Evolutionary conservation across 257 asterid genomes (phyloP), one percentile per base, ranked within the genome.

Genomic region (Catharanthus roseus): DNA sequence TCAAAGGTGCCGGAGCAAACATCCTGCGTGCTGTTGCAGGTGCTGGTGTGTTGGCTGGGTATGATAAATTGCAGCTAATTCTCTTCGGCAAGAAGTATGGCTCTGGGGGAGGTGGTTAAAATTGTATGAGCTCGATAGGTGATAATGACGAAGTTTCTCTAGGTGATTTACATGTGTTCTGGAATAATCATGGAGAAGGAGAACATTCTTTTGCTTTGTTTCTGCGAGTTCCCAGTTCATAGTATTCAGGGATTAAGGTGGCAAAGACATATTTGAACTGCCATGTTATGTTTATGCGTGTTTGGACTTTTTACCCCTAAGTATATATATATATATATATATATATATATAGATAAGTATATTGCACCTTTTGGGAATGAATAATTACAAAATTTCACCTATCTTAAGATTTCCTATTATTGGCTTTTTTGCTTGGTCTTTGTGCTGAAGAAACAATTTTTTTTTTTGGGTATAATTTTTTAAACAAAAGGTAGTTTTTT

Each of bases 1-100:
- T 87, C 70, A 90, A 90, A 80, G 95, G 95, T 24, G 95, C 89
- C 56, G 96, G 96, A 67, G 96, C 96, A 69, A 90, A 90, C 72
- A 85, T 88, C 58, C 75, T 90, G 12, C 86, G 96, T 72, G 95
- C 95, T 61, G 90, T 90, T 67, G 92, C 95, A 1, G 90, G 95
- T 62, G 96, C 96, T 58, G 95, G 95, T 61, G 96, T 83, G 44
- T 86, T 90, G 10, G 92, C 96, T 15, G 90, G 96, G 38, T 90
- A 90, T 21, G 95, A 86, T 77, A 85, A 85, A 75, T 44, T 90
- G 89, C 95, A 88, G 92, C 77, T 88, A 74, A 72, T 90, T 62
- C 41, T 82, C 33, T 65, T 83, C 0, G 95, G 90, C 72, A 89
- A 86, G 89, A 87, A 86, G 75, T 89, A 89, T 31, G 86, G 91